phyloP scores from a whole-genome alignment of 768 basidiomycete species.

The Roridomyces roridus region DNA sequence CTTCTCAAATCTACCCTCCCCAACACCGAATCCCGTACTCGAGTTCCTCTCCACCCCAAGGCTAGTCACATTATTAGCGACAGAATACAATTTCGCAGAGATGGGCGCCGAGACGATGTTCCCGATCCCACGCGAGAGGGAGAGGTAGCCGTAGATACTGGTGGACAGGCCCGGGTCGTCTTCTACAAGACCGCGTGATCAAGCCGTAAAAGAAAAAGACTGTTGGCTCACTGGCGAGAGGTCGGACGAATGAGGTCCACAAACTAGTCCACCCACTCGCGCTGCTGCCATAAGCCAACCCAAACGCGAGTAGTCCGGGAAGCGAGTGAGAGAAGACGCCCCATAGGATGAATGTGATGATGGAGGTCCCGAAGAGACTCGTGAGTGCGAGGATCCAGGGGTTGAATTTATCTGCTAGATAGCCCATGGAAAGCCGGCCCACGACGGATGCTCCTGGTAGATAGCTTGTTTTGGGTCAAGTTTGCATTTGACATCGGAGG shows the following conservation, averaged over 20 bases:
- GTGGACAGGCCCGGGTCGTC: constrained; percentile 33
- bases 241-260: constrained; percentile 14
- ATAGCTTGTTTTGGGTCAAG: neutral
- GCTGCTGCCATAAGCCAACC: constrained; percentile 31
- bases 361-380: constrained; percentile 25
- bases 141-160: constrained; percentile 27
- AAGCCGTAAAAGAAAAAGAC: no score
- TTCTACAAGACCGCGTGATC: no score
- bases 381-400: constrained; percentile 26
- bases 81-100: constrained; percentile 18
- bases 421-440: constrained; percentile 31
- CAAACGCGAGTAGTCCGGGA: constrained; percentile 30
- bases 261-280: constrained; percentile 35
- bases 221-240: constrained; percentile 9
- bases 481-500: no score
- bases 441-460: constrained; percentile 26
- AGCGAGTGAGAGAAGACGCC: constrained; percentile 33
- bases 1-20: constrained; percentile 31
- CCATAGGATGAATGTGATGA: constrained; percentile 37
- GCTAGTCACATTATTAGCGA: no score
- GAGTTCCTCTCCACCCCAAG: constrained; percentile 47
- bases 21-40: constrained; percentile 30
- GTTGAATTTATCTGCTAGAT: constrained; percentile 33
- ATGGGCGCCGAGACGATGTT: constrained; percentile 34
- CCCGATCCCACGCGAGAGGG: constrained; percentile 33